phyloP scores from a whole-genome alignment of 305 asterid species.

The Ajuga reptans region DNA sequence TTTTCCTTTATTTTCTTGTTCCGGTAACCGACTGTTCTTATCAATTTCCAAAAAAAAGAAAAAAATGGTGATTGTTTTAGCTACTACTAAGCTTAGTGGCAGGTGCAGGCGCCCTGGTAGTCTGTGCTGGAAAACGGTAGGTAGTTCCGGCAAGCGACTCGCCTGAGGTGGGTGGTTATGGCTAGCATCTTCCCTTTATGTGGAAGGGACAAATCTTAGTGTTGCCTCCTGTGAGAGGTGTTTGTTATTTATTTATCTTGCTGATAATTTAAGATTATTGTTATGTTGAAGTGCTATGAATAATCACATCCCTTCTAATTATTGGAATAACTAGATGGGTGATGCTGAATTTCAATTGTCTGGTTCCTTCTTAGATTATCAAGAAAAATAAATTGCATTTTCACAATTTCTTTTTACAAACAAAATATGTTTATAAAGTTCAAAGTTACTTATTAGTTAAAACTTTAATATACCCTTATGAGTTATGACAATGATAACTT shows the following conservation, averaged over 20 bases:
- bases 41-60: neutral
- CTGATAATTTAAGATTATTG: too few species aligned
- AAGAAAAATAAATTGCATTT: too few species aligned
- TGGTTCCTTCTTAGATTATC: too few species aligned
- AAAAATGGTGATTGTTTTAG: neutral
- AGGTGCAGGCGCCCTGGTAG: constrained; percentile 56
- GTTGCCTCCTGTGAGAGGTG: constrained; percentile 24
- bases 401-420: too few species aligned
- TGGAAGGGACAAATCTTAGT: constrained; percentile 16
- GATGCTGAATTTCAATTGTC: too few species aligned
- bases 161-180: constrained; percentile 58
- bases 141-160: constrained; percentile 38
- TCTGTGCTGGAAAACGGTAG: constrained; percentile 30
- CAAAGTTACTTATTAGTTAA: too few species aligned
- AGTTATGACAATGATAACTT: too few species aligned
- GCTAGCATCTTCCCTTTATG: constrained; percentile 16
- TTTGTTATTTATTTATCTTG: neutral
- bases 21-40: constrained; percentile 4
- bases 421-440: too few species aligned
- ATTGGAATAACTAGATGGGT: too few species aligned
- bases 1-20: neutral
- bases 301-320: too few species aligned
- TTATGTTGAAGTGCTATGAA: too few species aligned
- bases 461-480: too few species aligned
- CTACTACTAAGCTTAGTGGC: constrained; percentile 3